Evolutionary conservation across 352 stramenopile genomes (phyloP), one percentile per base, ranked within the genome.

Genomic region (Hyaloperonospora arabidopsidis): DNA sequence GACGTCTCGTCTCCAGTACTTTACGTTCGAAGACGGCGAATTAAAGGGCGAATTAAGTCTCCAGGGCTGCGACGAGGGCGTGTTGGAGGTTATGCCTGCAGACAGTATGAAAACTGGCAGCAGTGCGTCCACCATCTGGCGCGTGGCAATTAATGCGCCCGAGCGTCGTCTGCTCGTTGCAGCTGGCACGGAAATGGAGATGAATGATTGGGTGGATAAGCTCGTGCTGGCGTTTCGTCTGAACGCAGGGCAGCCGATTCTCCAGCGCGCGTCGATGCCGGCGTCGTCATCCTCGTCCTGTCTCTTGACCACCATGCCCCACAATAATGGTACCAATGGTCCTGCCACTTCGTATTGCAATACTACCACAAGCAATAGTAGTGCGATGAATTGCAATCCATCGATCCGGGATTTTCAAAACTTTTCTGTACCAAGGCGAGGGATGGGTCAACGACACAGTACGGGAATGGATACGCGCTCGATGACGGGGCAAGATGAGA

Each of bases 181-280:
- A 5, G 74, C 79, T 0, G 67, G 72, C 11, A 87, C 82, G 14
- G 79, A 93, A 52, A 86, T 86, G 56, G 82, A 92, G 54, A 92
- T 92, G 82, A 92, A 92, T 54, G 64, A 86, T 49, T 92, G 82
- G 82, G 78, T 87, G 40, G 70, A 87, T 59, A 84, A 89, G 51
- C 65, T 92, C 25, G 68, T 84, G 28, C 39, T 83, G 50, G 75
- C 75, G 17, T 86, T 86, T 54, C 75, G 75, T 35, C 72, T 86
- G 21, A 77, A 74, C 52, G 65, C 65, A 13, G 75, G 75, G 18
- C 65, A 79, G 56, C 62, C 57, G 34, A 45, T 58, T 21, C 23
- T 60, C 41, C 57, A 68, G 23, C 62, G 67, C 15, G 59, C 60
- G 6, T 76, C 67, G 1, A 58, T 68, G 46, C 65, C 65, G 1